Conservation (phyloP, 306 rosid species). For the Citrullus mucosospermus region DNA sequence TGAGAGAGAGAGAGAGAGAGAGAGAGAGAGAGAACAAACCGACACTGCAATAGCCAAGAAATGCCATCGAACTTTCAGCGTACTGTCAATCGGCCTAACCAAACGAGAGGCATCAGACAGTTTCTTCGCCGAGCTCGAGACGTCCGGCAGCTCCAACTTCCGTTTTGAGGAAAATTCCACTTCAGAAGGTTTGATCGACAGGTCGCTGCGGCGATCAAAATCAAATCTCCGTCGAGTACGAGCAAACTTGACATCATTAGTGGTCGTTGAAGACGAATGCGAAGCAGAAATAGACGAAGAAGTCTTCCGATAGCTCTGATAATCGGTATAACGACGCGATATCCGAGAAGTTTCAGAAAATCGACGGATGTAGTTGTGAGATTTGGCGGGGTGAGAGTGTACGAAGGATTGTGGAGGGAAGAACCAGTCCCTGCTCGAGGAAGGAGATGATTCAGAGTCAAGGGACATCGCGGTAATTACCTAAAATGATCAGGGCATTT, state of each 20-base stretch:
- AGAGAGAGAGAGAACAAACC: conserved; percentile 5
- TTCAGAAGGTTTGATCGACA: neutral
- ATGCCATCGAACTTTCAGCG: conserved; percentile 24
- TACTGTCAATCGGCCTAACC: neutral
- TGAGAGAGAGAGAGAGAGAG: neutral
- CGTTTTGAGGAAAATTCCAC: neutral
- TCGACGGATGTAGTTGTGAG: conserved; percentile 28
- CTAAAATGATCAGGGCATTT: neutral
- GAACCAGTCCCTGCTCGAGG: conserved; percentile 61
- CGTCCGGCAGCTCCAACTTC: conserved; percentile 12
- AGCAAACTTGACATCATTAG: conserved; percentile 13
- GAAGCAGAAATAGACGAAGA: conserved; percentile 1
- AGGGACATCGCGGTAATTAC: conserved; percentile 21
- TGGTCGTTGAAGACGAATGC: conserved; percentile 1
- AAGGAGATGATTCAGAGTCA: conserved; percentile 33
- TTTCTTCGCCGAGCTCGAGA: conserved; percentile 16
- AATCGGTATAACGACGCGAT: conserved; percentile 18
- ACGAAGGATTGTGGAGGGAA: conserved; percentile 60
- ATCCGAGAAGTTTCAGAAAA: conserved; percentile 28
- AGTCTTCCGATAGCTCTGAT: conserved; percentile 1
- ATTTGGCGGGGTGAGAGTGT: conserved; percentile 20
- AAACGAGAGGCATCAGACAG: conserved; percentile 13
- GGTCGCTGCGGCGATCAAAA: conserved; percentile 19
- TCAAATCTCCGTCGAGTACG: conserved; percentile 37
- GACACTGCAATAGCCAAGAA: conserved; percentile 25